Evolutionary conservation across 768 basidiomycete species (phyloP), one percentile per base, ranked within the genome.

Genomic region (Russula dissimulans): DNA sequence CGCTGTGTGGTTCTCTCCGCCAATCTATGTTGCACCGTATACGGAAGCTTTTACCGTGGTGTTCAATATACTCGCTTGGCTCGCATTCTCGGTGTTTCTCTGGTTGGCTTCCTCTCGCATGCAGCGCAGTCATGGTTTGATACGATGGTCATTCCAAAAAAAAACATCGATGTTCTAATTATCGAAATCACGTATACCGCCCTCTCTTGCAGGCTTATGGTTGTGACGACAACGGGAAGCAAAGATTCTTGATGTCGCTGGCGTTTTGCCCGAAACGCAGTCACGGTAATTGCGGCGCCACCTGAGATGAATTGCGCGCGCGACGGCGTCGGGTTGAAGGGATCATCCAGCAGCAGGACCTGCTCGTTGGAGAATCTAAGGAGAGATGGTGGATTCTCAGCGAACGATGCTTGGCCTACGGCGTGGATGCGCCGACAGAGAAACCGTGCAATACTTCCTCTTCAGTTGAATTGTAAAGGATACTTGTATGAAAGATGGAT

Each of bases 271-370:
- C 79, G 51, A 90, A 87, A 53, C 81, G 89, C 50, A 77, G 87
- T 26, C 22, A 26, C 81, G 18, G 81, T 80, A 7, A 26, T 26
- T 26, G 77, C 76, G 41, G 81, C 65, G n/a, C 71, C 72, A 41
- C 68, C 68, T 4, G 80, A 80, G 7, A 81, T 73, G 67, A 79
- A 81, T 63, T 80, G 81, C 26, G 81, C 78, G 31, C 75, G 76
- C 5, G 85, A 78, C 0, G 69, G 54, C 4, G 69, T 47, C 12
- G 62, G 66, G 52, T 71, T 60, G 15, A 62, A 61, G n/a, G 82
- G 78, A 63, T 86, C 81, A 70, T 89, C 81, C 45, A 93, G 76
- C 29, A 93, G 77, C 2, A 93, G 75, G 26, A 92, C 83, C 66
- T 86, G 86, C 69, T 90, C 88, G 54, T 81, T 77, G 11, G 79